Percentiles rank a stretch among this genome's conserved stretches.
These are phyloP conservation scores for Epipyxis sp. DNA, from an alignment of 108 stramenopile species.

Conservation along the genomic window DNA sequence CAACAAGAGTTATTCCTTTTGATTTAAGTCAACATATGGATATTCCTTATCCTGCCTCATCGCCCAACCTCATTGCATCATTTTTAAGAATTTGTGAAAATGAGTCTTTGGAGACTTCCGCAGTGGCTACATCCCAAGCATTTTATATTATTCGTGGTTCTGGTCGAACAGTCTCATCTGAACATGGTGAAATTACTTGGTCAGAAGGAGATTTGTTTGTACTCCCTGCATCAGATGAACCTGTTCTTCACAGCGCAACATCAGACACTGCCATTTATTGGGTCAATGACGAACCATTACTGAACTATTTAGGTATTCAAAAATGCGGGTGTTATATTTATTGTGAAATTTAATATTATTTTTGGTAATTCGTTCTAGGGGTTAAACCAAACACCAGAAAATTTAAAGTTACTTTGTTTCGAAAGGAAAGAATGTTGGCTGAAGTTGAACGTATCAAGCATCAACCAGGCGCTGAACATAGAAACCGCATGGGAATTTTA, in stretches of 20 bases:
- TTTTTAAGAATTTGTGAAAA: constrained; percentile 32
- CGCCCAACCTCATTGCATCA: constrained; percentile 41
- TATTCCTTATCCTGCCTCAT: constrained; percentile 38
- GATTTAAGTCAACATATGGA: constrained; percentile 13
- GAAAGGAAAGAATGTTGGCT: constrained; percentile 20
- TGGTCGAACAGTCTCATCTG: constrained; percentile 5
- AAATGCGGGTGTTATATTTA: too few species aligned
- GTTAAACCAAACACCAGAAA: constrained; percentile 19
- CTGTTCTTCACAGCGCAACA: constrained; percentile 21
- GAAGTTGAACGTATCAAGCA: constrained; percentile 37
- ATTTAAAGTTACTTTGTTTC: constrained; percentile 37
- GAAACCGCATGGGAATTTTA: constrained; percentile 42
- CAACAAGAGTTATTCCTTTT: constrained; percentile 35
- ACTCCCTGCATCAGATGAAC: constrained; percentile 27
- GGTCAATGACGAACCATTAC: constrained; percentile 41
- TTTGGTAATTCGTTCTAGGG: too few species aligned
- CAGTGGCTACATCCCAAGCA: constrained; percentile 40
- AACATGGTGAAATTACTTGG: constrained; percentile 35
- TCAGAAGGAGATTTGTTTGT: constrained; percentile 40
- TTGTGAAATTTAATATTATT: too few species aligned
- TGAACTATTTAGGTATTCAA: too few species aligned
- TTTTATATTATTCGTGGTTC: constrained; percentile 42
- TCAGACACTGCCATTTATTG: constrained; percentile 42
- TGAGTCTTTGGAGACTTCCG: constrained; percentile 30
- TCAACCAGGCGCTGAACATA: constrained; percentile 36